Conservation (phyloP, 176 grass and related monocot genomes). For the Poa pratensis region DNA sequence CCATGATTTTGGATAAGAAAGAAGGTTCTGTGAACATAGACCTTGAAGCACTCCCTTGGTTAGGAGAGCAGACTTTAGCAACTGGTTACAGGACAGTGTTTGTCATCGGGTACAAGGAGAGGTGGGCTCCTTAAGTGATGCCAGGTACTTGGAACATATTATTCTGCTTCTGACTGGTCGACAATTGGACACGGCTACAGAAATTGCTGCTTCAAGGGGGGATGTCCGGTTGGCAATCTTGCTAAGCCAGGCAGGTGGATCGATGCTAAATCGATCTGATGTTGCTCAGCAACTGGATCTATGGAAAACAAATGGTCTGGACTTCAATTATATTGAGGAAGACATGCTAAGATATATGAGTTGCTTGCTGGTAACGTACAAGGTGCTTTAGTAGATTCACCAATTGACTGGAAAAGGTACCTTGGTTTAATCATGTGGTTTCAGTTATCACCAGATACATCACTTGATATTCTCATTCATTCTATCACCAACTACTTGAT, state of each 20-base stretch:
- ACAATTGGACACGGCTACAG: conserved; percentile 76
- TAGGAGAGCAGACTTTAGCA: conserved; percentile 91
- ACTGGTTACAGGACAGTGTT: conserved; percentile 87
- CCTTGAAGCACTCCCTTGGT: conserved; percentile 75
- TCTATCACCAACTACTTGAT: conserved; percentile 74
- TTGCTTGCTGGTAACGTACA: conserved; percentile 84
- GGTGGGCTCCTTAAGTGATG: conserved; percentile 71
- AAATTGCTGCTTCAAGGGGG: conserved; percentile 79
- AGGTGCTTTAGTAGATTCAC: conserved; percentile 63
- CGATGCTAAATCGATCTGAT: conserved; percentile 77
- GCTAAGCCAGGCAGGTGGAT: conserved; percentile 88
- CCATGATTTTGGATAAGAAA: conserved; percentile 86
- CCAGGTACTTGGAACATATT: conserved; percentile 84
- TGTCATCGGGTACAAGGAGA: conserved; percentile 85
- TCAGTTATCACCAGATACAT: conserved; percentile 76
- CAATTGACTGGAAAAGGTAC: conserved; percentile 92
- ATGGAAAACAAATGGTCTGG: conserved; percentile 88
- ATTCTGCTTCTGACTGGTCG: conserved; percentile 82
- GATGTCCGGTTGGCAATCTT: conserved; percentile 83
- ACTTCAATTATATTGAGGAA: conserved; percentile 85
- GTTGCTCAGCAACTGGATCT: conserved; percentile 75
- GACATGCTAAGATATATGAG: conserved; percentile 81
- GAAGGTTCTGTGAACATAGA: conserved; percentile 67
- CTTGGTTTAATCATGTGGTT: conserved; percentile 92
- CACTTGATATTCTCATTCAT: conserved; percentile 63